These are phyloP conservation scores for Leptodermis oblonga DNA, from an alignment of 257 asterid species.

Conservation along the genomic window DNA sequence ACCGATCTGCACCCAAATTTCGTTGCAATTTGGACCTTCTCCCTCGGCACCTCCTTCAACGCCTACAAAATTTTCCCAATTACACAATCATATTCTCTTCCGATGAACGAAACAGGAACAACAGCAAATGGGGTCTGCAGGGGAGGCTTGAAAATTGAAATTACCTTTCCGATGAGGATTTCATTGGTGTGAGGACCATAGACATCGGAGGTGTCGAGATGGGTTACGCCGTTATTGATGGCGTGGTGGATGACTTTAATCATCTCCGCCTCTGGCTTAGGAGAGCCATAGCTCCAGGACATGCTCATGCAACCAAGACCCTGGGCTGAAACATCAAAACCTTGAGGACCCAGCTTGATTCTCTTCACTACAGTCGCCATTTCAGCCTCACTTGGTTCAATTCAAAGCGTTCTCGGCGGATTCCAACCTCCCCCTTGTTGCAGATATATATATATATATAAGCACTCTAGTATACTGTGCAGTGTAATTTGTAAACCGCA, in stretches of 20 bases:
- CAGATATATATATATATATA: too few relatives aligned
- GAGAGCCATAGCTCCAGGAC: constrained; percentile 11
- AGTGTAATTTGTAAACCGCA: too few relatives aligned
- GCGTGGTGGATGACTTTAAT: constrained; percentile 12
- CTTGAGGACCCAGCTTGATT: constrained; percentile 16
- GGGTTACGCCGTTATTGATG: background rate
- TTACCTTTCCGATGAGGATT: constrained; percentile 5
- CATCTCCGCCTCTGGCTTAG: constrained; percentile 4
- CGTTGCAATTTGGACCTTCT: constrained; percentile 21
- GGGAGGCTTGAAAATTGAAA: background rate
- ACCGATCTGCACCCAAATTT: constrained; percentile 18
- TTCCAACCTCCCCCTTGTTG: too few relatives aligned
- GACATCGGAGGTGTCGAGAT: constrained; percentile 6
- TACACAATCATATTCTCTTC: background rate
- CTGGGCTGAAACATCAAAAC: constrained; percentile 18
- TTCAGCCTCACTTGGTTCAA: background rate
- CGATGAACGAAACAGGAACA: background rate
- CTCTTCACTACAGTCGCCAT: background rate
- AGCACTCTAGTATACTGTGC: too few relatives aligned
- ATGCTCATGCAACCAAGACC: constrained; percentile 21
- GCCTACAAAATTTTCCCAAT: constrained; percentile 11
- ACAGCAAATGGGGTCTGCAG: background rate
- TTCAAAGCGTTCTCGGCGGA: too few relatives aligned
- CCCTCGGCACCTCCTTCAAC: constrained; percentile 25
- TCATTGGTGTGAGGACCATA: constrained; percentile 4